Conservation (phyloP, 257 asterid genomes). For the Nicotiana paniculata region DNA sequence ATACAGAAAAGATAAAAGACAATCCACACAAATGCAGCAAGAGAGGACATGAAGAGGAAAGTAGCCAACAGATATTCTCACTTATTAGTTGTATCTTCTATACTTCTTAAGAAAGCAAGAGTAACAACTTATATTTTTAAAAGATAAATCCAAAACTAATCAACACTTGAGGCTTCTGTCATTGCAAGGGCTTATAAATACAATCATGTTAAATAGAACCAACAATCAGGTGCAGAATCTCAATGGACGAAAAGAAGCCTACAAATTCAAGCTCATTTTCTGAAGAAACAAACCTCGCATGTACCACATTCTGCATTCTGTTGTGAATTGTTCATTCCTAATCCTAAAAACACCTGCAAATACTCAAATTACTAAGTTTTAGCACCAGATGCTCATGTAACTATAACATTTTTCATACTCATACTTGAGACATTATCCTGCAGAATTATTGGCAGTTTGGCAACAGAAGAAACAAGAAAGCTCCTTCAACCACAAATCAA, state of each 20-base stretch:
- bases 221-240: not conserved
- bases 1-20: not conserved
- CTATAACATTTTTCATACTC: too few relatives aligned
- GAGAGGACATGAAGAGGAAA: not conserved
- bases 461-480: not conserved
- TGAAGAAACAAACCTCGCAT: constrained; percentile 2
- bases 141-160: too few relatives aligned
- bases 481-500: not conserved
- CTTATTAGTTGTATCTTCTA: not conserved
- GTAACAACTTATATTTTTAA: too few relatives aligned
- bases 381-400: not conserved
- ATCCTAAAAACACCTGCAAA: constrained; percentile 36
- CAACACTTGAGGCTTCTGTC: too few relatives aligned
- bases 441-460: not conserved
- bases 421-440: not conserved
- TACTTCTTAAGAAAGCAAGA: too few relatives aligned
- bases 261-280: too few relatives aligned
- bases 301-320: constrained; percentile 12
- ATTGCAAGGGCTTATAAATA: too few relatives aligned
- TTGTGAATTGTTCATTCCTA: constrained; percentile 12
- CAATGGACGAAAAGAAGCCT: too few relatives aligned
- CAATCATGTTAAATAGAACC: not conserved
- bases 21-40: not conserved
- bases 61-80: not conserved
- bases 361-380: not conserved